Evolutionary conservation across 2,329 filamentous ascomycete species (phyloP).

Genomic region (Xylaria sp.): DNA sequence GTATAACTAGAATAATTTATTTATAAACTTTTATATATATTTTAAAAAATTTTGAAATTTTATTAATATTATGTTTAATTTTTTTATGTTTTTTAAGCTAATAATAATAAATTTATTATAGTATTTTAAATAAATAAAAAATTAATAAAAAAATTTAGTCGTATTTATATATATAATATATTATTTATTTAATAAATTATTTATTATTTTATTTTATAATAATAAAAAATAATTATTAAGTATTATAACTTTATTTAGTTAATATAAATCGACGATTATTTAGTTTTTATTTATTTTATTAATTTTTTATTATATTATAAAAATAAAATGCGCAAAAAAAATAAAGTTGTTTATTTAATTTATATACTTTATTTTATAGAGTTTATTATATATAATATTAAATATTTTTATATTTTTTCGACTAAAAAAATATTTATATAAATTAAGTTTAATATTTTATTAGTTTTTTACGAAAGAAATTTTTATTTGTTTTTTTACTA

Average conservation of each 20-base stretch:
- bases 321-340: not conserved
- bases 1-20: not conserved
- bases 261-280: not conserved
- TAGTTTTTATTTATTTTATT: not conserved
- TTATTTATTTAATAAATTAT: not conserved
- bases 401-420: not conserved
- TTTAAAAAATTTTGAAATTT: not conserved
- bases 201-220: constrained; percentile 2
- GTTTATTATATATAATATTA: not conserved
- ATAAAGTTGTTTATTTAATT: constrained; percentile 7
- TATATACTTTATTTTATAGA: not conserved
- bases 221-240: constrained; percentile 4
- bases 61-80: constrained; percentile 1
- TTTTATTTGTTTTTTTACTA: not conserved
- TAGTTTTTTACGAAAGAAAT: not conserved
- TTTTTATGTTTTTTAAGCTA: constrained; percentile 1
- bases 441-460: not conserved
- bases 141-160: constrained; percentile 11
- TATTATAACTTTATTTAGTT: not conserved
- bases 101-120: constrained; percentile 11
- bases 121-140: constrained; percentile 9
- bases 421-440: not conserved
- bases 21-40: constrained; percentile 13
- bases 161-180: constrained; percentile 9
- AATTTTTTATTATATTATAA: not conserved